Evolutionary conservation across 192 early-diverging fungal genomes (phyloP).

Genomic region (Martensiomyces pterosporus): DNA sequence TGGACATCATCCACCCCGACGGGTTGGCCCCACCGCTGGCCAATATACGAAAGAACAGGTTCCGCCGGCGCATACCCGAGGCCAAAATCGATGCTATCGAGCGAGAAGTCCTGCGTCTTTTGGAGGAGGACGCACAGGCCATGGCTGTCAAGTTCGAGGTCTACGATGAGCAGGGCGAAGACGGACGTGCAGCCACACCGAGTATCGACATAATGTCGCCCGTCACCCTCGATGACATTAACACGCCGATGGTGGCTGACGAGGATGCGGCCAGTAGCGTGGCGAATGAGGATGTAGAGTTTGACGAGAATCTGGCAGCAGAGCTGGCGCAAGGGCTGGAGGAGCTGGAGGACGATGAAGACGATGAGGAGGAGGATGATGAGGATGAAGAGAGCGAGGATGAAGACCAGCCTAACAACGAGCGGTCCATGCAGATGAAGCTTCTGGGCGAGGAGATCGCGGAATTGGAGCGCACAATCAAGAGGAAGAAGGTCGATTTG

Average conservation of each 20-base stretch:
- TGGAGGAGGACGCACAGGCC: conserved; percentile 40
- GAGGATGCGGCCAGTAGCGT: conserved; percentile 39
- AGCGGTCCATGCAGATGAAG: conserved; percentile 35
- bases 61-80: conserved; percentile 23
- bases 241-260: conserved; percentile 33
- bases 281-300: conserved; percentile 41
- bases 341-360: conserved; percentile 32
- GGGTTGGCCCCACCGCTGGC: conserved; percentile 27
- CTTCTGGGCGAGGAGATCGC: conserved; percentile 40
- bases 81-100: conserved; percentile 32
- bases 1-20: conserved; percentile 27
- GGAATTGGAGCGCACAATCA: conserved; percentile 34
- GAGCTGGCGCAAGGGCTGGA: conserved; percentile 37
- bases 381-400: conserved; percentile 17
- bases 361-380: conserved; percentile 26
- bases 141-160: conserved; percentile 37
- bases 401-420: conserved; percentile 32
- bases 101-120: conserved; percentile 28
- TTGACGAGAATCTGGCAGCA: conserved; percentile 39
- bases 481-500: conserved; percentile 33
- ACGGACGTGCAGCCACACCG: conserved; percentile 27
- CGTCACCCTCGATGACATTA: conserved; percentile 32
- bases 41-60: conserved; percentile 24
- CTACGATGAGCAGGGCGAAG: conserved; percentile 24
- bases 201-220: conserved; percentile 42